These are phyloP conservation scores for Calonectria henricotiae DNA, from an alignment of 2,329 filamentous ascomycete species.

Conservation along the genomic window DNA sequence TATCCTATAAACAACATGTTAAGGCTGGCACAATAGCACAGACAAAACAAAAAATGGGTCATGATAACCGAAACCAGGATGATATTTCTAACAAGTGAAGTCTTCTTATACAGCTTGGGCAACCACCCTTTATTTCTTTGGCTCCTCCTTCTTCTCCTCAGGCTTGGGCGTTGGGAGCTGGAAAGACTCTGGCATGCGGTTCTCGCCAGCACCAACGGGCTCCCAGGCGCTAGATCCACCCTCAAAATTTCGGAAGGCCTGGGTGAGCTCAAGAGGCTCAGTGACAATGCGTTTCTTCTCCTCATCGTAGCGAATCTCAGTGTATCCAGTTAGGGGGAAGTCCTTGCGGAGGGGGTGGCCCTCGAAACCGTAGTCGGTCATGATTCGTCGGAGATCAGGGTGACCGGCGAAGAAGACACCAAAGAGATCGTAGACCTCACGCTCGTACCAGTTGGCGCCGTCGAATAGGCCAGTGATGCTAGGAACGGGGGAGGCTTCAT, in stretches of 20 bases:
- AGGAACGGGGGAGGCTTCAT: constrained; percentile 94
- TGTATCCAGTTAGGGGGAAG: constrained; percentile 98
- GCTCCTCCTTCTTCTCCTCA: constrained; percentile 90
- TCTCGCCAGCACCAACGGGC: constrained; percentile 77
- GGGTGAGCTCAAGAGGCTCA: constrained; percentile 96
- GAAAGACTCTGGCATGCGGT: constrained; percentile 89
- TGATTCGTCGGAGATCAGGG: constrained; percentile 95
- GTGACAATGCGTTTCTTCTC: constrained; percentile 99
- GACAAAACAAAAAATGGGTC: constrained; percentile 28
- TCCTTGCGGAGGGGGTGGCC: constrained; percentile 98
- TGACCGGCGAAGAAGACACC: constrained; percentile 97
- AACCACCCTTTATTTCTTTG: constrained; percentile 82
- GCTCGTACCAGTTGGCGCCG: constrained; percentile 98
- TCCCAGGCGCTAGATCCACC: constrained; percentile 84
- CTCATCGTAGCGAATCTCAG: constrained; percentile 97
- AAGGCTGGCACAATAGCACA: constrained; percentile 36
- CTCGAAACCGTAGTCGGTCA: constrained; percentile 99
- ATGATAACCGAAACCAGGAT: constrained; percentile 49
- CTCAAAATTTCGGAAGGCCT: constrained; percentile 99
- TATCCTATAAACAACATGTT: constrained; percentile 1
- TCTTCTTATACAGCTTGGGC: constrained; percentile 54
- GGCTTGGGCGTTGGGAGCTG: constrained; percentile 97
- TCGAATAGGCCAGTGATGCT: constrained; percentile 90
- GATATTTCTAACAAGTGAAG: constrained; percentile 55
- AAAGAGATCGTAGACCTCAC: constrained; percentile 97